Percentiles rank a stretch among this genome's conserved stretches.
Evolutionary conservation across 2,329 filamentous ascomycete genomes (phyloP).

Genomic region (Cylindrodendrum hubeiense): DNA sequence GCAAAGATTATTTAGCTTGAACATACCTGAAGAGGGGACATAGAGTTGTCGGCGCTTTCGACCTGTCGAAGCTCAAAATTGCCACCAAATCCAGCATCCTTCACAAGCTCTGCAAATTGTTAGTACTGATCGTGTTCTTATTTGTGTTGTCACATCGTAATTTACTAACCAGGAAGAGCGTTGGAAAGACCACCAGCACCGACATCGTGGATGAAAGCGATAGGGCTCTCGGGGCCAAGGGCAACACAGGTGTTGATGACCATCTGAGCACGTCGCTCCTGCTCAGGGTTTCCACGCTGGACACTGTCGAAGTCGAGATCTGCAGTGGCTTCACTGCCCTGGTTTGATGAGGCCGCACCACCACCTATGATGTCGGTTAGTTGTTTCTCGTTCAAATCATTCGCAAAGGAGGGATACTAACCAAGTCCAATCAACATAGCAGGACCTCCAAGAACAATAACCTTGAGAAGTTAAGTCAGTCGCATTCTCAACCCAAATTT

Average conservation of each 20-base stretch:
- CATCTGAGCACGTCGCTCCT: conserved; percentile 95
- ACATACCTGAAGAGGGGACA: conserved; percentile 84
- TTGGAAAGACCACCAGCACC: conserved; percentile 85
- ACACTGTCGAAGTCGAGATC: conserved; percentile 98
- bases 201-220: conserved; percentile 97
- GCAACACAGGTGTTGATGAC: conserved; percentile 95
- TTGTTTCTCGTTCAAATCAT: not conserved
- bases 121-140: not conserved
- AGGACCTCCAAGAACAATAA: conserved; percentile 93
- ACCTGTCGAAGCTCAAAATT: conserved; percentile 95
- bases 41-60: conserved; percentile 88
- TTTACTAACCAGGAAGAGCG: conserved; percentile 68
- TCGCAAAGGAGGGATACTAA: not conserved
- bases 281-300: conserved; percentile 96
- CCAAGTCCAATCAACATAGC: conserved; percentile 98
- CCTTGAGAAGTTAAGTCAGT: not conserved
- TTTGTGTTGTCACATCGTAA: no score
- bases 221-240: conserved; percentile 86
- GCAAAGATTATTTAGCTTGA: no score
- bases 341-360: conserved; percentile 91
- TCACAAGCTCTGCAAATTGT: conserved; percentile 77
- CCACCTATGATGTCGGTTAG: conserved; percentile 57
- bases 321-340: conserved; percentile 88
- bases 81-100: conserved; percentile 91
- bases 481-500: not conserved